Conservation (phyloP, 495 filamentous ascomycete genomes). For the Penicillium mononematosum region DNA sequence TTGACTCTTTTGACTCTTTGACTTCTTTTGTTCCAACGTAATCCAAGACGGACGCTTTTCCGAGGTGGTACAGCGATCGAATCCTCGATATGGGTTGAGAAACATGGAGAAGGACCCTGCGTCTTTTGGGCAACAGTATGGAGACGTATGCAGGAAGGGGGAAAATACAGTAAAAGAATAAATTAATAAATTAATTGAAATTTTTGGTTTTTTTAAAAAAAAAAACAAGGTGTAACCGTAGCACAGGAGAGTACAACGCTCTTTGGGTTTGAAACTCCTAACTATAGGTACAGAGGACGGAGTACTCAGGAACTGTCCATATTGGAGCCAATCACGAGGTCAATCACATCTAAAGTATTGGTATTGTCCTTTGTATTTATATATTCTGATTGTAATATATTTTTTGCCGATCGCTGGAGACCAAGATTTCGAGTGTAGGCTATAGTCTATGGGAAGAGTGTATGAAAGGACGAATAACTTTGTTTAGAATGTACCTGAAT, state of each 20-base stretch:
- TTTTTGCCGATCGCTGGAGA: background rate
- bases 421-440: background rate
- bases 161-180: constrained; percentile 1
- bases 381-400: background rate
- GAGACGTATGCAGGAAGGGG: constrained; percentile 4
- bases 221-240: constrained; percentile 19
- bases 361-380: constrained; percentile 12
- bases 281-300: background rate
- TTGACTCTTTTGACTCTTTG: constrained; percentile 5
- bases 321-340: constrained; percentile 15
- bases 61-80: constrained; percentile 29
- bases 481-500: background rate
- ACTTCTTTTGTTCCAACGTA: constrained; percentile 7
- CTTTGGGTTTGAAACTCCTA: constrained; percentile 5
- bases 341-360: constrained; percentile 9
- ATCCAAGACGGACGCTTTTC: constrained; percentile 20
- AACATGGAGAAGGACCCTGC: constrained; percentile 23
- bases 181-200: background rate
- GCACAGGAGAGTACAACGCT: constrained; percentile 18
- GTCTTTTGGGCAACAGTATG: constrained; percentile 16
- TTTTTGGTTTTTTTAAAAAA: too few species aligned
- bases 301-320: background rate
- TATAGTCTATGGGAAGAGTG: background rate
- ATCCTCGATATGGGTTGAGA: constrained; percentile 18
- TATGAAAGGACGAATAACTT: constrained; percentile 2